Percentiles rank a stretch among this genome's conserved stretches.
phyloP scores from a whole-genome alignment of 495 filamentous ascomycete genomes.

The Aspergillus nidulans region DNA sequence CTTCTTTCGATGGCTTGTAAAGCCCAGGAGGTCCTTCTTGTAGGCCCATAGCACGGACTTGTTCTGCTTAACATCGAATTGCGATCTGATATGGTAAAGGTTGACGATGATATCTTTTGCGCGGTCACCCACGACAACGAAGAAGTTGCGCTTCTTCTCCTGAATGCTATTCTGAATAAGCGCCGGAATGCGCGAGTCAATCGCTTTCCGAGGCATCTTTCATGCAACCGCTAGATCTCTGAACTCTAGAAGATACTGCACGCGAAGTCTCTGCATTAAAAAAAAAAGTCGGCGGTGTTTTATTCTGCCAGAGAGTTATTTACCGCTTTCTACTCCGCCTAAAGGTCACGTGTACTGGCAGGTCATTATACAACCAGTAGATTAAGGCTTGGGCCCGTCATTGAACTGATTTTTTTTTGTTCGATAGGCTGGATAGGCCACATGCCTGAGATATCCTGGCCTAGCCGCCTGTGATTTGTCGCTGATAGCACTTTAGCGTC shows the following conservation, averaged over 20 bases:
- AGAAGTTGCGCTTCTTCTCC: slow-evolving; percentile 96
- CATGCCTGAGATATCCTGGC: too few relatives aligned
- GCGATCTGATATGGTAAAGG: slow-evolving; percentile 89
- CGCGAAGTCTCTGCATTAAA: neutral
- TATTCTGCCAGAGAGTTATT: neutral
- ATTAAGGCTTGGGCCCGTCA: neutral
- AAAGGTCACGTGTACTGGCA: neutral
- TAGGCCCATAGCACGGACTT: slow-evolving; percentile 99
- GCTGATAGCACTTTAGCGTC: neutral
- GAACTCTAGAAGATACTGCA: neutral
- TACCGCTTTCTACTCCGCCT: neutral
- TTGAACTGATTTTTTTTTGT: too few relatives aligned
- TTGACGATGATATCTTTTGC: slow-evolving; percentile 97
- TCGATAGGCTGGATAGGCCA: too few relatives aligned
- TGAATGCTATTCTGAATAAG: slow-evolving; percentile 94
- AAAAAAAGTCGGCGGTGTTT: slow-evolving; percentile 7
- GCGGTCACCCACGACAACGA: slow-evolving; percentile 91
- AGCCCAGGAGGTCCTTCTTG: slow-evolving; percentile 93
- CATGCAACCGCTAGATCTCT: neutral
- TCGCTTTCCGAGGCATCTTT: slow-evolving; percentile 53
- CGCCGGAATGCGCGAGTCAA: slow-evolving; percentile 91
- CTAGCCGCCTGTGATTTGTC: too few relatives aligned
- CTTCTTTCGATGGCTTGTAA: slow-evolving; percentile 95
- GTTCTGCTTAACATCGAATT: slow-evolving; percentile 86
- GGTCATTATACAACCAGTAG: neutral